Conservation (phyloP, 257 asterid species). For the Perilla frutescens region DNA sequence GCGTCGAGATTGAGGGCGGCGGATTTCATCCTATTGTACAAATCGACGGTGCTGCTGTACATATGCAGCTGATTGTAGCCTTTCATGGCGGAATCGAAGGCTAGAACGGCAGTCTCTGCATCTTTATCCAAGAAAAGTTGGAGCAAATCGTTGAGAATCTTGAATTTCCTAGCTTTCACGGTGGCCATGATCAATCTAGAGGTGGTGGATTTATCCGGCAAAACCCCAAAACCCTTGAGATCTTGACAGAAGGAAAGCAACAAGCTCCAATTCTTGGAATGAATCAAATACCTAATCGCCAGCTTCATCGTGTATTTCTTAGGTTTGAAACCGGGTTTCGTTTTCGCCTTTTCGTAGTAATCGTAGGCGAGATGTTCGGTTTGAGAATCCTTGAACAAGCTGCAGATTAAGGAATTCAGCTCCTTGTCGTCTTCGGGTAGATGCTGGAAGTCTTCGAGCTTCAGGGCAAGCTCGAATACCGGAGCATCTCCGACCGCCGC, state of each 20-base stretch:
- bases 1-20: conserved; percentile 46
- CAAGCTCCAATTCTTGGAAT: conserved; percentile 60
- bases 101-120: conserved; percentile 50
- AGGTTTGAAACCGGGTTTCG: conserved; percentile 54
- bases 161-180: conserved; percentile 73
- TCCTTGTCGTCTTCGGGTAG: conserved; percentile 52
- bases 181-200: conserved; percentile 62
- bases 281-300: conserved; percentile 67
- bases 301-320: conserved; percentile 60
- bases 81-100: conserved; percentile 81
- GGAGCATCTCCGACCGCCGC: conserved; percentile 36
- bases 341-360: conserved; percentile 63
- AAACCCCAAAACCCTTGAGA: conserved; percentile 46
- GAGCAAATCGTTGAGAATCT: conserved; percentile 59
- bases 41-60: conserved; percentile 60
- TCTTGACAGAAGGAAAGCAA: conserved; percentile 57
- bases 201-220: conserved; percentile 65
- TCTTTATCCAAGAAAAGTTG: conserved; percentile 49
- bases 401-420: conserved; percentile 60
- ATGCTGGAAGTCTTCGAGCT: conserved; percentile 46
- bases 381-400: conserved; percentile 60
- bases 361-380: conserved; percentile 66
- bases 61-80: conserved; percentile 86
- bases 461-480: conserved; percentile 49
- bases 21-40: conserved; percentile 60